Base-by-base conservation (phyloP, 352 stramenopile genomes). In the Phytophthora brassicae region DNA sequence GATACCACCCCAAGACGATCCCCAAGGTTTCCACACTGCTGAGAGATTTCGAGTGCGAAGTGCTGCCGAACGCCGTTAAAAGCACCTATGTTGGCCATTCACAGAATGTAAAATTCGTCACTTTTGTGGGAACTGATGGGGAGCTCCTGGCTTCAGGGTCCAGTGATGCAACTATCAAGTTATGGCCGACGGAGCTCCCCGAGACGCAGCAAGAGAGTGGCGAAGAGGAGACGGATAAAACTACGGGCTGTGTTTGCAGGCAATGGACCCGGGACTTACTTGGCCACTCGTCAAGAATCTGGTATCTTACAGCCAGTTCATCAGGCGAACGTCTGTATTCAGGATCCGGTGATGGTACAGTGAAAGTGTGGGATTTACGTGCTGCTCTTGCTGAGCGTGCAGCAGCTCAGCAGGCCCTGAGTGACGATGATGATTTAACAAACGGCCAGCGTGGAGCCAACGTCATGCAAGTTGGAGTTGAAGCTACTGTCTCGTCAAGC, bases 31-130 rank as follows among this genome's bases (percentile, higher is more conserved):
- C 81, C 56, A 93, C 86, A 33, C 64, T 96, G 45, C 66, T 94
- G 33, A 77, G 80, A 13, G 88, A 96, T 57, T 96, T 94, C 68
- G 84, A 95, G 63, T 92, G 88, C 57, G 83, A 94, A 19, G 86
- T 94, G 29, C 67, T 96, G 26, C 88, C 88, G 9, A 93, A 94
- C 54, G 80, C 79, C 6, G 86, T 95, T 44, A 94, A 94, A 70
- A 84, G 76, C 56, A 95, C 86, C 11, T 95, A 94, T 50, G 78
- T 88, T 11, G 86, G 88, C 2, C 88, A 96, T 60, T 81, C 75
- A 41, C 83, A 94, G 65, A 96, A 96, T 60, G 84, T 96, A 35
- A 96, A 96, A 57, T 92, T 86, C 57, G 86, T 92, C 14, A 92
- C 83, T 4, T 95, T 96, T 71, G 77, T 95, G 20, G 88, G 88